Conservation (phyloP, 1,139 yeast genomes). For the Zygosaccharomyces sapae region DNA sequence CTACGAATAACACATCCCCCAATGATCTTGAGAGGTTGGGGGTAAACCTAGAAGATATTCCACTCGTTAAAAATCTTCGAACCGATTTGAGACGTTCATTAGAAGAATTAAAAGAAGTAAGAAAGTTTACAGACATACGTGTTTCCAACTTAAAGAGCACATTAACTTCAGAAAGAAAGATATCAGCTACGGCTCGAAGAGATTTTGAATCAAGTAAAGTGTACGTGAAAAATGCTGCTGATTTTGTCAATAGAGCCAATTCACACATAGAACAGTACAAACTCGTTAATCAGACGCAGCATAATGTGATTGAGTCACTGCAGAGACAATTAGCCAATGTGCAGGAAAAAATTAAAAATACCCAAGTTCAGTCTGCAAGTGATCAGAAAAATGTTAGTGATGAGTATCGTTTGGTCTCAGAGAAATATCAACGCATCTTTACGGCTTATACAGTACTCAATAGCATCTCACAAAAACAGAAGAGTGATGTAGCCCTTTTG, state of each 20-base stretch:
- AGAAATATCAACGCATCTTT: slow-evolving; percentile 1
- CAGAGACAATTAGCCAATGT: neutral
- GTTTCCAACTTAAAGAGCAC: slow-evolving; percentile 14
- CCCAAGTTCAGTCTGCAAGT: neutral
- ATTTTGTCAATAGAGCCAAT: slow-evolving; percentile 4
- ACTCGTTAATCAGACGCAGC: slow-evolving; percentile 1
- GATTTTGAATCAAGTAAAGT: slow-evolving; percentile 7
- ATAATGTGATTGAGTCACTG: slow-evolving; percentile 1
- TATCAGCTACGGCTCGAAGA: neutral
- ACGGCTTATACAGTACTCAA: slow-evolving; percentile 3
- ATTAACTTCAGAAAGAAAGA: slow-evolving; percentile 4
- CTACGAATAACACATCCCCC: neutral
- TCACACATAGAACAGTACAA: neutral
- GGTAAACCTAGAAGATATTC: slow-evolving; percentile 11
- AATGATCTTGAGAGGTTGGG: neutral
- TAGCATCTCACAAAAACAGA: slow-evolving; percentile 7
- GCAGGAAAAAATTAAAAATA: neutral
- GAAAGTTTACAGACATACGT: slow-evolving; percentile 10
- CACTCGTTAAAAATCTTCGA: slow-evolving; percentile 13
- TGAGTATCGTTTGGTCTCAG: neutral
- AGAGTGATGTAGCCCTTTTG: slow-evolving; percentile 5
- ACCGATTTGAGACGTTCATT: slow-evolving; percentile 6
- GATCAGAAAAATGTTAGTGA: neutral
- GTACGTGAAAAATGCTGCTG: slow-evolving; percentile 4
- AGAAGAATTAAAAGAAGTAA: slow-evolving; percentile 7